Conservation (phyloP, 116 monocot species). For the Thalassia testudinum region DNA sequence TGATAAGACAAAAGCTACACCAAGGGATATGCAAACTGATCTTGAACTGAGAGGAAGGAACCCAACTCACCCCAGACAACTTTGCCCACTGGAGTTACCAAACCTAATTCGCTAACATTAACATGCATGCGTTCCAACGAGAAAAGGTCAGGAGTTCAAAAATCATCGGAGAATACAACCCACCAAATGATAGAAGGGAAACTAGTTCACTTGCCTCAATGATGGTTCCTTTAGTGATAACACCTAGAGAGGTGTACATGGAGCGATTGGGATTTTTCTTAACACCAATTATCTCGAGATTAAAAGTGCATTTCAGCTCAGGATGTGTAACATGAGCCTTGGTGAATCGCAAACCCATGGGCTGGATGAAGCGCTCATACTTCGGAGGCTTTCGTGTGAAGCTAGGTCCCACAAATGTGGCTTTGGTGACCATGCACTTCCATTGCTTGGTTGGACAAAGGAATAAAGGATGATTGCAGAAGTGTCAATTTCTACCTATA, state of each 20-base stretch:
- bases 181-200: not conserved
- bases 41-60: not conserved
- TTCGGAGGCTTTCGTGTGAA: slow-evolving; percentile 94
- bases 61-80: slow-evolving; percentile 77
- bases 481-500: too few relatives aligned
- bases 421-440: slow-evolving; percentile 95
- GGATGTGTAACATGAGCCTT: slow-evolving; percentile 94
- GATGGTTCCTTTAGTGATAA: slow-evolving; percentile 78
- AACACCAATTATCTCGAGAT: slow-evolving; percentile 81
- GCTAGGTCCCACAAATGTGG: slow-evolving; percentile 69
- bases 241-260: slow-evolving; percentile 88
- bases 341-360: slow-evolving; percentile 59
- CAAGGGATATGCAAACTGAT: not conserved
- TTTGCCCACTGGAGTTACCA: slow-evolving; percentile 89
- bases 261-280: slow-evolving; percentile 92
- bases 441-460: slow-evolving; percentile 61
- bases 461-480: too few relatives aligned
- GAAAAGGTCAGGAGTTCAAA: not conserved
- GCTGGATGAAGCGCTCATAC: slow-evolving; percentile 76
- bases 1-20: not conserved
- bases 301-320: slow-evolving; percentile 91
- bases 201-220: slow-evolving; percentile 42
- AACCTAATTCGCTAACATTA: slow-evolving; percentile 90
- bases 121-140: slow-evolving; percentile 23
- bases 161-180: not conserved